Base-by-base conservation (phyloP, 176 grass and related monocot species). In the Elaeis guineensis region DNA sequence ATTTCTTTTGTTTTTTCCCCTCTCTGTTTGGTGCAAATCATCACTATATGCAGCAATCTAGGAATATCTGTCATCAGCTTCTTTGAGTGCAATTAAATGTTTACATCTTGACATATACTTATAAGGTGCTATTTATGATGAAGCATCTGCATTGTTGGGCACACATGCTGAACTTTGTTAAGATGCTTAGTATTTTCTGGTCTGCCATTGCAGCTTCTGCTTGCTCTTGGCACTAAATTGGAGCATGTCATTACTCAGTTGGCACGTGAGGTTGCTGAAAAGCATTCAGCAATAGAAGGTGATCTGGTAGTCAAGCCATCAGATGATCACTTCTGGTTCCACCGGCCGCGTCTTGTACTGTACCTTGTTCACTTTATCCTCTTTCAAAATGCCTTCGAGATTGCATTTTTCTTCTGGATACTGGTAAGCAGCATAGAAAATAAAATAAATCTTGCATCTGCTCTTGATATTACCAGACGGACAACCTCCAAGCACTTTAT, bases 321-420 rank as follows among this genome's bases (percentile, higher is more conserved):
- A 5, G 83, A 97, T 4, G 76, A 91, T 2, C 78, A 91, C 70
- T 97, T 97, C 65, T 97, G 92, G 92, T 89, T 87, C 61, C 75
- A 60, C 7, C 62, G 49, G 4, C 92, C 92, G 0, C 71, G 53
- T 49, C 72, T 91, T 3, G 59, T 97, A 63, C n/a, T 97, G 2
- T 82, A 80, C 73, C 52, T 97, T 51, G 89, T 97, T 80, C 92
- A 97, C 49, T 91, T 97, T 59, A 89, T 97, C 63, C 84, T 91
- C 59, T 91, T 91, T 64, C 92, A 97, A 70, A 97, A 97, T 48
- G 84, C 92, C 14, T 97, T 97, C 58, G 92, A 97, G 72, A 80
- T 91, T 18, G 87, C 92, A 2, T 80, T 88, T 67, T 97, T 97
- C 78, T 97, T 97, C 78, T 97, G 92, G 92, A 91, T 97, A 17